Evolutionary conservation across 441 rosid genomes (phyloP).

Genomic region (Brassica balearica): DNA sequence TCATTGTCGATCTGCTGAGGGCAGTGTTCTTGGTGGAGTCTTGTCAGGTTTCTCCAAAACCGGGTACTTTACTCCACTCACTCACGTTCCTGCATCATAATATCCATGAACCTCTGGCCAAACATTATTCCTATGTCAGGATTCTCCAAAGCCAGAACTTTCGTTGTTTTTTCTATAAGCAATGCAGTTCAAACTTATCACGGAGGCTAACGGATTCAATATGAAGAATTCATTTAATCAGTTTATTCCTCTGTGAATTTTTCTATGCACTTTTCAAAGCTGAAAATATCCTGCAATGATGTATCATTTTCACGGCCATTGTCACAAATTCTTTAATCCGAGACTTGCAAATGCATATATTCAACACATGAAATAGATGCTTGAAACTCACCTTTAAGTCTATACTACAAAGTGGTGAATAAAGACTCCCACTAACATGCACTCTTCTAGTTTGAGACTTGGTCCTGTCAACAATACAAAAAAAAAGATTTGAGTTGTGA

Average conservation of each 20-base stretch:
- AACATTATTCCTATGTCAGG: conserved; percentile 65
- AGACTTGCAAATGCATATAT: neutral
- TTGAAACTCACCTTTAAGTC: conserved; percentile 62
- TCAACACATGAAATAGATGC: too few species aligned
- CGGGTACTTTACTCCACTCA: neutral
- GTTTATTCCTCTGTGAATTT: conserved; percentile 68
- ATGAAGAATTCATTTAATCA: conserved; percentile 69
- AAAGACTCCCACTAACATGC: conserved; percentile 60
- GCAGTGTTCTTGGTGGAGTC: too few species aligned
- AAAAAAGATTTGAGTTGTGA: conserved; percentile 1
- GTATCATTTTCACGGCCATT: neutral
- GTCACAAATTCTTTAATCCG: neutral
- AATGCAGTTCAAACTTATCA: conserved; percentile 56
- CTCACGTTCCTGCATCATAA: conserved; percentile 32
- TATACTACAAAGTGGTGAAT: conserved; percentile 69
- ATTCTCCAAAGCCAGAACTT: conserved; percentile 51
- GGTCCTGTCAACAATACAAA: conserved; percentile 56
- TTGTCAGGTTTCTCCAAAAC: too few species aligned
- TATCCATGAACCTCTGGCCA: conserved; percentile 26
- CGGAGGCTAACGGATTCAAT: conserved; percentile 61
- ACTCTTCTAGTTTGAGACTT: conserved; percentile 62
- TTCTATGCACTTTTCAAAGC: conserved; percentile 72
- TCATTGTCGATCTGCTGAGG: too few species aligned
- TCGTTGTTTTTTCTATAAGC: neutral
- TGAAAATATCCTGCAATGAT: conserved; percentile 72